These are phyloP conservation scores for Phytopythium aichiense DNA, from an alignment of 352 stramenopile genomes.

Conservation along the genomic window DNA sequence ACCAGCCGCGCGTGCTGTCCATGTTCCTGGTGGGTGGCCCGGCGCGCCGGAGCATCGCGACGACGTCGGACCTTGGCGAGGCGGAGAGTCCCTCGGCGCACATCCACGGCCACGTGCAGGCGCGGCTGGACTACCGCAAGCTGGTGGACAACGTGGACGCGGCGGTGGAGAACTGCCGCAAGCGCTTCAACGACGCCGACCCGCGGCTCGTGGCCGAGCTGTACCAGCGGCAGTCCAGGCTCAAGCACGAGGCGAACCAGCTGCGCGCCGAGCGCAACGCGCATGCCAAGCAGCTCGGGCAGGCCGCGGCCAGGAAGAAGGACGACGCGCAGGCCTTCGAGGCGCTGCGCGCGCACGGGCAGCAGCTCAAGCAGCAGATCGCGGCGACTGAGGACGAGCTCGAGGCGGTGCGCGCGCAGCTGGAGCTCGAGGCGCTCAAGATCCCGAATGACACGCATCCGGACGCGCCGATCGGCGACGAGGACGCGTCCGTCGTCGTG, in stretches of 20 bases:
- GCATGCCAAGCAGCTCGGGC: slow-evolving; percentile 56
- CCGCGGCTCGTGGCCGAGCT: slow-evolving; percentile 56
- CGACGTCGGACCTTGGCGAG: slow-evolving; percentile 7
- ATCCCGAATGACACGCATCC: slow-evolving; percentile 78
- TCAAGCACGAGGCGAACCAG: slow-evolving; percentile 51
- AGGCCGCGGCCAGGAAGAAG: slow-evolving; percentile 35
- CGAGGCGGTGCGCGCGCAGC: slow-evolving; percentile 29
- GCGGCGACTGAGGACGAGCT: slow-evolving; percentile 35
- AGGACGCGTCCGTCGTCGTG: slow-evolving; percentile 53
- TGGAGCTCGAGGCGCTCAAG: slow-evolving; percentile 71
- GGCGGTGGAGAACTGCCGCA: slow-evolving; percentile 51
- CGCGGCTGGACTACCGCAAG: slow-evolving; percentile 75
- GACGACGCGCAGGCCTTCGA: slow-evolving; percentile 28
- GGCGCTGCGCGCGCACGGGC: slow-evolving; percentile 30
- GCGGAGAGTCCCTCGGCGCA: slow-evolving; percentile 24
- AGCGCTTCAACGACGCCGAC: slow-evolving; percentile 64
- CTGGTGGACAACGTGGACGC: slow-evolving; percentile 51
- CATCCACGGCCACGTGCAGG: slow-evolving; percentile 57
- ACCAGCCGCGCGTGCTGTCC: not conserved
- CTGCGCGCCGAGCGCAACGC: slow-evolving; percentile 64
- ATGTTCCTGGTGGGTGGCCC: not conserved
- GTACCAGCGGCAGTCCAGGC: slow-evolving; percentile 53
- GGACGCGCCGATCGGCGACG: slow-evolving; percentile 52
- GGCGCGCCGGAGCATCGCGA: not conserved
- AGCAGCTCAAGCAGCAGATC: slow-evolving; percentile 59